Evolutionary conservation across 768 basidiomycete genomes (phyloP).

Genomic region (Macrolepiota albuminosa): DNA sequence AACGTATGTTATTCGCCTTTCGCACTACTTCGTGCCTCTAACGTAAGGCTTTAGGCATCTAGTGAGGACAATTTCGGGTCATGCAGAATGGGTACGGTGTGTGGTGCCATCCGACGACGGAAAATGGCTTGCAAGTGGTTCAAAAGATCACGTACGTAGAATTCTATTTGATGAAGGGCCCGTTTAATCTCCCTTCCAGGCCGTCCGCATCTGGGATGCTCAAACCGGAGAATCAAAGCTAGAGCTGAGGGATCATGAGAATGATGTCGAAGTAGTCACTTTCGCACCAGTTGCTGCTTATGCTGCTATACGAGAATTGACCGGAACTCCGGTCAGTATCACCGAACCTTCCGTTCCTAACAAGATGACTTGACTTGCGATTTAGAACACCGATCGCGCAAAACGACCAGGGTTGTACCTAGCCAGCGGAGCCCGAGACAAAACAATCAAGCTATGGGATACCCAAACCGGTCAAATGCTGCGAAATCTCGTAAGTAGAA

Average conservation of each 20-base stretch:
- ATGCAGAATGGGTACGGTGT: constrained; percentile 82
- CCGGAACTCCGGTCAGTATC: constrained; percentile 57
- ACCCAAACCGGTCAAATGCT: constrained; percentile 76
- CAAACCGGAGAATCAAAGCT: constrained; percentile 71
- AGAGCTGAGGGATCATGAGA: constrained; percentile 84
- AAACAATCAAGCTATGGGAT: constrained; percentile 91
- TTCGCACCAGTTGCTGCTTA: constrained; percentile 80
- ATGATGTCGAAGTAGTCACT: constrained; percentile 76
- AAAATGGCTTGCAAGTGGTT: constrained; percentile 70
- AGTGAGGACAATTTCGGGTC: constrained; percentile 69
- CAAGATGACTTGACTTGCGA: constrained; percentile 2
- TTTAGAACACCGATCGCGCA: constrained; percentile 45
- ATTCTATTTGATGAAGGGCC: not conserved
- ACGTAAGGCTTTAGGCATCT: constrained; percentile 49
- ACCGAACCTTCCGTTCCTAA: constrained; percentile 3
- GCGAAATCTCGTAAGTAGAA: constrained; percentile 56
- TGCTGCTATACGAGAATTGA: constrained; percentile 70
- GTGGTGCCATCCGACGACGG: constrained; percentile 68
- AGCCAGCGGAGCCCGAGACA: constrained; percentile 85
- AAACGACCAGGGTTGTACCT: constrained; percentile 57
- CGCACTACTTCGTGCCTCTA: not conserved
- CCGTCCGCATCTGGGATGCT: constrained; percentile 72
- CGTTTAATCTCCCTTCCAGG: constrained; percentile 37
- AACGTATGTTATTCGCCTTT: constrained; percentile 48
- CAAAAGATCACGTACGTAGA: constrained; percentile 75